Evolutionary conservation across 805 yeast species (phyloP).

Genomic region (Naumovozyma baii): DNA sequence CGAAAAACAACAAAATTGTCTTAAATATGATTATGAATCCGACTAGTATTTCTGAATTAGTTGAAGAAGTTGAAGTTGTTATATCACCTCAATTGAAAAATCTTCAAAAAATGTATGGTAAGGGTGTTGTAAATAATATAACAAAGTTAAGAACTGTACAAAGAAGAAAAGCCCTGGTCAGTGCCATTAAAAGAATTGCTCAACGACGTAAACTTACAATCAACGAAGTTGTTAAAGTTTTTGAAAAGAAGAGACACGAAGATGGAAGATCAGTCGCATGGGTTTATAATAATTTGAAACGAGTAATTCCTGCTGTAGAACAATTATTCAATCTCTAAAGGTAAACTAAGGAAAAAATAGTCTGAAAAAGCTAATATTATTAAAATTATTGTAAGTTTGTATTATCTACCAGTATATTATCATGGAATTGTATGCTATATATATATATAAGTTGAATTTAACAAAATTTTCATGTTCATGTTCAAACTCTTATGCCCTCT

Average conservation of each 20-base stretch:
- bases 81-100: conserved; percentile 30
- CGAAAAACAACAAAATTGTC: conserved; percentile 11
- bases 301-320: conserved; percentile 18
- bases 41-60: conserved; percentile 26
- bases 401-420: not conserved
- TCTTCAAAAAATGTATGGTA: conserved; percentile 27
- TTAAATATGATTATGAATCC: conserved; percentile 27
- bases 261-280: conserved; percentile 32
- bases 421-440: not conserved
- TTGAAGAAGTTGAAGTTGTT: conserved; percentile 27
- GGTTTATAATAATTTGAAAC: conserved; percentile 30
- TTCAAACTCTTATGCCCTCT: conserved; percentile 8
- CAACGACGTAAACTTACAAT: conserved; percentile 19
- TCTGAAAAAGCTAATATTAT: not conserved
- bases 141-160: conserved; percentile 32
- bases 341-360: not conserved
- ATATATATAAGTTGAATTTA: no score
- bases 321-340: no score
- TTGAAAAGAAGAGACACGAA: conserved; percentile 25
- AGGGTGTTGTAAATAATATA: conserved; percentile 22
- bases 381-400: not conserved
- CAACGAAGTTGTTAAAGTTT: conserved; percentile 24
- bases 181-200: conserved; percentile 29
- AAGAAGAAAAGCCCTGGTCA: conserved; percentile 31
- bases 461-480: not conserved